phyloP scores from a whole-genome alignment of 495 filamentous ascomycete species.

The Penicillium atrosanguineum region DNA sequence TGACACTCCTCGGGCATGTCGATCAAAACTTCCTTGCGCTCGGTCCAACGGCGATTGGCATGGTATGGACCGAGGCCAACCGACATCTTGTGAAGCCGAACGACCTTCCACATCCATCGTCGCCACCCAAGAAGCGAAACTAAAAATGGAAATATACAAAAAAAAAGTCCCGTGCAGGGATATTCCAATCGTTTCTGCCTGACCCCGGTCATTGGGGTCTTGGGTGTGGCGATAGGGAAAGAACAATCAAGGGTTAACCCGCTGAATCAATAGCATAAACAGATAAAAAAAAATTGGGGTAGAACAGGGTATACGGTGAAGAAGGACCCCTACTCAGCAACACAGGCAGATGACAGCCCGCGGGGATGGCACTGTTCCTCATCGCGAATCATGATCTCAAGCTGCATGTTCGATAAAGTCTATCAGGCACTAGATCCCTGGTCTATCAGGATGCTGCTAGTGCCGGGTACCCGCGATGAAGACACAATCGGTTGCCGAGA shows the following conservation, averaged over 20 bases:
- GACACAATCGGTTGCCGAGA: not conserved
- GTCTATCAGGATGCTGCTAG: conserved; percentile 1
- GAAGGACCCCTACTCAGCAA: not conserved
- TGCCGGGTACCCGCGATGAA: conserved; percentile 2
- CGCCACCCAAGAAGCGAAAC: conserved; percentile 10
- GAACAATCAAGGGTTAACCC: conserved; percentile 3
- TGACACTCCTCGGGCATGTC: not conserved
- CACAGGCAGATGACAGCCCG: not conserved
- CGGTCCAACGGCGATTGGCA: not conserved
- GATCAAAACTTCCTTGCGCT: conserved; percentile 1
- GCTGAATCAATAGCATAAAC: not conserved
- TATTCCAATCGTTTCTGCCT: not conserved
- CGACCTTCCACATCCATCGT: conserved; percentile 14
- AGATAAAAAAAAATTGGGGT: not conserved
- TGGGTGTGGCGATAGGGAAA: conserved; percentile 7
- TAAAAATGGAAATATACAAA: not conserved
- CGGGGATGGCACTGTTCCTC: conserved; percentile 2
- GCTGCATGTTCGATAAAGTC: conserved; percentile 9
- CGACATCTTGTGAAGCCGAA: conserved; percentile 15
- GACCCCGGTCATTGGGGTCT: not conserved
- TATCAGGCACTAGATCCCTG: conserved; percentile 17
- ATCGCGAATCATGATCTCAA: conserved; percentile 6
- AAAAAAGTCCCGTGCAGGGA: conserved; percentile 5
- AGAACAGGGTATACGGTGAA: not conserved
- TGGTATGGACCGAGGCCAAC: conserved; percentile 17